Evolutionary conservation across 164 flowering plant genomes (phyloP).

Genomic region (Amborella trichopoda): DNA sequence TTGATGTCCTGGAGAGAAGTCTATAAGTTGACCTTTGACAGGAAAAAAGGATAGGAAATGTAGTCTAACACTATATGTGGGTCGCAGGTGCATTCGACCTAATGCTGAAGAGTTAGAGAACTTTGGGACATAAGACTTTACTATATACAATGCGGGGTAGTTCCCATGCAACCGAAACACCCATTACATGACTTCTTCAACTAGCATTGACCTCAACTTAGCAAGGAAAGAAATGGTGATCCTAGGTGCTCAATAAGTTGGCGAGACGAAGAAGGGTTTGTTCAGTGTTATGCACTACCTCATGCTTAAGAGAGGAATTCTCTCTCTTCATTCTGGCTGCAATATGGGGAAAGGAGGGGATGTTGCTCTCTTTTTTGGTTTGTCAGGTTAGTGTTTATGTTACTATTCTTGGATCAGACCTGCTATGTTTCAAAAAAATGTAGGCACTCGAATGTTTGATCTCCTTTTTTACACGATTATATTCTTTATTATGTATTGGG

Average conservation of each 20-base stretch:
- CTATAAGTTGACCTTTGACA: too few species aligned
- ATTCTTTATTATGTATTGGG: too few species aligned
- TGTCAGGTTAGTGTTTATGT: too few species aligned
- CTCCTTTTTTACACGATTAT: too few species aligned
- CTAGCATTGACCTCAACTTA: slow-evolving; percentile 91
- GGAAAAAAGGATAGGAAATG: too few species aligned
- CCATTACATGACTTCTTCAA: slow-evolving; percentile 98
- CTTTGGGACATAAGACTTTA: slow-evolving; percentile 98
- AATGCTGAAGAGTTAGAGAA: slow-evolving; percentile 95
- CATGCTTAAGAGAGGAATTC: slow-evolving; percentile 96
- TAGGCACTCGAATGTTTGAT: too few species aligned
- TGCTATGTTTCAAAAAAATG: too few species aligned
- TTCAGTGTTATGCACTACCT: slow-evolving; percentile 97
- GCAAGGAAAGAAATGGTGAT: slow-evolving; percentile 97
- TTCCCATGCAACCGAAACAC: slow-evolving; percentile 99
- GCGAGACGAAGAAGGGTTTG: slow-evolving; percentile 99
- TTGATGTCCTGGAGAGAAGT: too few species aligned
- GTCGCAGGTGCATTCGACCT: slow-evolving; percentile 98
- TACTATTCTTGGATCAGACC: too few species aligned
- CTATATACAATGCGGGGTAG: slow-evolving; percentile 97
- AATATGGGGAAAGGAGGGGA: slow-evolving; percentile 97
- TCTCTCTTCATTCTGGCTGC: slow-evolving; percentile 97
- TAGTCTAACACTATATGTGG: too few species aligned
- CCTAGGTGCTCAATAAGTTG: slow-evolving; percentile 97
- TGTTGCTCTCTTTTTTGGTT: slow-evolving; percentile 98